A percentile compares a stretch with the other conserved stretches of the same genome.
Conservation (phyloP, 2,329 filamentous ascomycete species). For the Ophiostoma quercus region DNA sequence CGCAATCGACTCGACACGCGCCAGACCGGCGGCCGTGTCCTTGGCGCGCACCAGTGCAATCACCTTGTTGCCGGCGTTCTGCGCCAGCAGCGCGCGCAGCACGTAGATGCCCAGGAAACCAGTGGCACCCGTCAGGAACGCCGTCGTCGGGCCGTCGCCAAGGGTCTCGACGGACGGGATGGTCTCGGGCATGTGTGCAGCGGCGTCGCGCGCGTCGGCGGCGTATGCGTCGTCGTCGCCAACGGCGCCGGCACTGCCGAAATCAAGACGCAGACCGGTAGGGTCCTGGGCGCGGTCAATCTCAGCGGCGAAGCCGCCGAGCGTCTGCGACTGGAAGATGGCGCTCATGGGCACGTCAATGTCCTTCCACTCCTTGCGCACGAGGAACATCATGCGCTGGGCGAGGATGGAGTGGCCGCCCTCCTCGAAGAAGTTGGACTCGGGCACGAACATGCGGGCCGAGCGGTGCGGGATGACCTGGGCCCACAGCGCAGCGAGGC, state of each 20-base stretch:
- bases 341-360: conserved; percentile 61
- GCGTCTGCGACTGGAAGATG: conserved; percentile 60
- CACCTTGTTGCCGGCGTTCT: conserved; percentile 53
- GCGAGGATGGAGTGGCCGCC: conserved; percentile 78
- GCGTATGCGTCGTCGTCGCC: conserved; percentile 27
- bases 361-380: conserved; percentile 41
- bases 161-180: conserved; percentile 24
- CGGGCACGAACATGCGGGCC: conserved; percentile 52
- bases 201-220: conserved; percentile 21
- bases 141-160: conserved; percentile 42
- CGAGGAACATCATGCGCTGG: conserved; percentile 70
- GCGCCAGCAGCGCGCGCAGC: conserved; percentile 65
- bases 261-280: conserved; percentile 26
- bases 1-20: conserved; percentile 44
- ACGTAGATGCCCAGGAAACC: conserved; percentile 84
- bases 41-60: conserved; percentile 72
- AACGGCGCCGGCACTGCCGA: conserved; percentile 10
- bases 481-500: conserved; percentile 68
- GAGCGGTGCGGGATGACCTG: conserved; percentile 58
- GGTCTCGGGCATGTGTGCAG: conserved; percentile 28
- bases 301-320: conserved; percentile 45
- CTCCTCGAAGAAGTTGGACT: conserved; percentile 67
- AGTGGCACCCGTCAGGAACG: conserved; percentile 84
- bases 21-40: conserved; percentile 42
- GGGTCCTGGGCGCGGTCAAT: conserved; percentile 35